Conservation (phyloP, 805 yeast genomes). For the Suhomyces prunicola region DNA sequence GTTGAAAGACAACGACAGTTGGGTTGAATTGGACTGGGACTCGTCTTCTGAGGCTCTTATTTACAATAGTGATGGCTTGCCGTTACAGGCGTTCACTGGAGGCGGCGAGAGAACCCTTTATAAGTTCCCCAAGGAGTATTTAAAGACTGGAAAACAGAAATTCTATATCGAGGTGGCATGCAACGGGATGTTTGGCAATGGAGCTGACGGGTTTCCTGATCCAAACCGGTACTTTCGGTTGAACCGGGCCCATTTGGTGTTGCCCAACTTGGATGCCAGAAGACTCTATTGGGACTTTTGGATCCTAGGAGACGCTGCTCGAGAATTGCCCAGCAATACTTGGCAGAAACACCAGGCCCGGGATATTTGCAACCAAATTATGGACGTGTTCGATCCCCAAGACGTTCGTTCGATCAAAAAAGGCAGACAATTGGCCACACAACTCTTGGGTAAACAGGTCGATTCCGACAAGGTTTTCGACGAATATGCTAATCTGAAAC, state of each 20-base stretch:
- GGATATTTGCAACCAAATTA: conserved; percentile 73
- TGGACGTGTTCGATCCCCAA: conserved; percentile 76
- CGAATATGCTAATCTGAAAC: conserved; percentile 25
- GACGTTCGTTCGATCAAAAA: conserved; percentile 54
- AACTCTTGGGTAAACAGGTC: conserved; percentile 61
- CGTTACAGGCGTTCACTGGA: conserved; percentile 81
- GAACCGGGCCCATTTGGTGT: conserved; percentile 68
- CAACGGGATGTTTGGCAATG: conserved; percentile 87
- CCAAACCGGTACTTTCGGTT: conserved; percentile 70
- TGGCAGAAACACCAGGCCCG: conserved; percentile 87
- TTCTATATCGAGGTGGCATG: conserved; percentile 89
- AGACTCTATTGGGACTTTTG: conserved; percentile 77
- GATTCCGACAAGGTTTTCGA: conserved; percentile 64
- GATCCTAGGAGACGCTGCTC: conserved; percentile 86
- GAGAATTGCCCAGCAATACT: conserved; percentile 70
- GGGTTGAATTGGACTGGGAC: conserved; percentile 77
- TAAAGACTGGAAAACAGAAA: conserved; percentile 48
- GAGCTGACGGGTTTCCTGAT: conserved; percentile 66
- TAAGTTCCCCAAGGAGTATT: conserved; percentile 49
- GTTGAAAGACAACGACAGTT: conserved; percentile 44
- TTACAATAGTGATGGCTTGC: conserved; percentile 63
- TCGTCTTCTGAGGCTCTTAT: conserved; percentile 82
- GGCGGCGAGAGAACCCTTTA: conserved; percentile 80
- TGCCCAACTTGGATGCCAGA: conserved; percentile 79
- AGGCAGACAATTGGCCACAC: conserved; percentile 65